Evolutionary conservation across 106 monocot species (phyloP), one percentile per base, ranked within the genome.

Genomic region (Dendrobium huoshanense): DNA sequence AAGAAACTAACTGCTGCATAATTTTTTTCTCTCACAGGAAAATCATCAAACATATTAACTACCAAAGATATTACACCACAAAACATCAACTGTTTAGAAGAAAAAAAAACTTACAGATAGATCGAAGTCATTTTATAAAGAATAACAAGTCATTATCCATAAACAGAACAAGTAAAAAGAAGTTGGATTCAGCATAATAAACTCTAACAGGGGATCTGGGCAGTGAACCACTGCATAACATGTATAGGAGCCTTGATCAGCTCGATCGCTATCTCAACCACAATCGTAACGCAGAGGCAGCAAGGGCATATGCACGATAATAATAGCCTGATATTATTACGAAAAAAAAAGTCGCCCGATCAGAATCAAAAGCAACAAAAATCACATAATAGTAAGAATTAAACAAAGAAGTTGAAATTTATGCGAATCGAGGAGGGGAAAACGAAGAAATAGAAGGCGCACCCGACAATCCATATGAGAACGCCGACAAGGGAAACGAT

Each of bases 231-330:
- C 65, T 78, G 68, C 85, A 97, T 97, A 83, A 97, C 94, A 73
- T 98, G 97, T 56, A 94, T 81, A 6, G 94, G 97, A 0, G 97
- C 92, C 65, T 98, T 98, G 86, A 98, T 88, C 80, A 98, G 89
- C 86, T 98, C 92, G 58, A 98, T 86, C 33, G 97, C 97, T 75
- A 94, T 7, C 87, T 98, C 97, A 78, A 98, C 92, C 84, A 90
- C 7, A 37, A 98, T 59, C 75, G 97, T 98, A 85, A 98, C 94
- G 82, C 97, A 98, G 67, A 98, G 83, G 82, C 97, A 98, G 85
- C 97, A 98, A 41, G 97, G 94, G 88, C 94, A 98, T 58, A 98
- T 87, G 85, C 97, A 98, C 22, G 97, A 98, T 73, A 98, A 80
- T 61, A 88, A 78, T 87, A 98, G 78, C 88, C 92, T 92, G 79